Conservation (phyloP, 2,329 filamentous ascomycete genomes). For the Colletotrichum sp. region DNA sequence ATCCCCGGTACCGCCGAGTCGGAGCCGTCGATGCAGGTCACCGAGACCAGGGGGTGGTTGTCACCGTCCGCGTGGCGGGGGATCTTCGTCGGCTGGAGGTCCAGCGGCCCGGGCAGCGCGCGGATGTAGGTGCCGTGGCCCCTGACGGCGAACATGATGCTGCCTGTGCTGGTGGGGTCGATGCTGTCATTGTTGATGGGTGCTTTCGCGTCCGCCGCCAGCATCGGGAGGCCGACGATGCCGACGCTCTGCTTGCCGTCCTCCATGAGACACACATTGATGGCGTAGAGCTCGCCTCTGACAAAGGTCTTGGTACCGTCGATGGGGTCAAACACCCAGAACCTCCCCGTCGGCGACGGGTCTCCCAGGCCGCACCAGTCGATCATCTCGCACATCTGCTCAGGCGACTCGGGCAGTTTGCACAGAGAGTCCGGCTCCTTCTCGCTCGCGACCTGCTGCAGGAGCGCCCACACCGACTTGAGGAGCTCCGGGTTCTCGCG, state of each 20-base stretch:
- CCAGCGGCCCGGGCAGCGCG: conserved; percentile 35
- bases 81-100: conserved; percentile 32
- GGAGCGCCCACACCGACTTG: conserved; percentile 52
- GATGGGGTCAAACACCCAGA: conserved; percentile 67
- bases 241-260: conserved; percentile 55
- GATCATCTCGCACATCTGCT: conserved; percentile 57
- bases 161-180: conserved; percentile 49
- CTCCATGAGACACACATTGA: conserved; percentile 60
- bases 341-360: conserved; percentile 40
- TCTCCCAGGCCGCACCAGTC: conserved; percentile 53
- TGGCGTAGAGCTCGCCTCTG: conserved; percentile 58
- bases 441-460: conserved; percentile 37
- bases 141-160: conserved; percentile 55
- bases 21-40: conserved; percentile 51
- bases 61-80: conserved; percentile 29
- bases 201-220: conserved; percentile 41
- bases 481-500: conserved; percentile 46
- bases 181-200: conserved; percentile 49
- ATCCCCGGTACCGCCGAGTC: conserved; percentile 54
- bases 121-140: conserved; percentile 54
- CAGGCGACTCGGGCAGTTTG: conserved; percentile 40
- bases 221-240: conserved; percentile 54
- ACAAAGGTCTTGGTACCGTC: conserved; percentile 66
- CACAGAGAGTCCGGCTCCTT: conserved; percentile 30
- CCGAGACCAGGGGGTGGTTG: conserved; percentile 41